Conservation (phyloP, 345 rosid species). For the Syzygium grande region DNA sequence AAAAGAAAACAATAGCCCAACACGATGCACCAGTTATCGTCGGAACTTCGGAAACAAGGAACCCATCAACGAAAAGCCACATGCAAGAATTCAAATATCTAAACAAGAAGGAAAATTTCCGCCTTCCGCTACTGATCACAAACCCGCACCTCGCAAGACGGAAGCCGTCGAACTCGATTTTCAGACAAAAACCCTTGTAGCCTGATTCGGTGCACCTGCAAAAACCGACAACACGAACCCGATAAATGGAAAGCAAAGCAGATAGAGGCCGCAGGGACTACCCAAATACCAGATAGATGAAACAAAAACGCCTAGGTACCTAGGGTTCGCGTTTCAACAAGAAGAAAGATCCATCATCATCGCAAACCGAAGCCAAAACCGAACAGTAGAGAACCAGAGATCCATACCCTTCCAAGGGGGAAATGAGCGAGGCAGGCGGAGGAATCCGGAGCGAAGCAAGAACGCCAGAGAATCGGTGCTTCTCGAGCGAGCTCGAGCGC, state of each 20-base stretch:
- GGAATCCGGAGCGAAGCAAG: not conserved
- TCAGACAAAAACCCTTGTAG: not conserved
- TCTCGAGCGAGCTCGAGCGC: not conserved
- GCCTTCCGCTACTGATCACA: not conserved
- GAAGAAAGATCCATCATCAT: not conserved
- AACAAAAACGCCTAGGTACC: not conserved
- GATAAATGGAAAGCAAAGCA: not conserved
- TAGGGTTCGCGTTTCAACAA: not conserved
- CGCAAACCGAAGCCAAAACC: not conserved
- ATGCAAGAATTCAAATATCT: not conserved
- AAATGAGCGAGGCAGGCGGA: not conserved
- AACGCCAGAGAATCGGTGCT: not conserved
- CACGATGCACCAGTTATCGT: not conserved
- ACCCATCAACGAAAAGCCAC: not conserved
- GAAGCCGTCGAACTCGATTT: not conserved
- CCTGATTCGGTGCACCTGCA: not conserved
- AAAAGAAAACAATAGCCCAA: not conserved
- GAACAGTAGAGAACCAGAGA: not conserved
- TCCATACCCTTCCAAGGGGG: not conserved
- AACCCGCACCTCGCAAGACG: not conserved
- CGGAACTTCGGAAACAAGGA: not conserved
- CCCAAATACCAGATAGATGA: not conserved
- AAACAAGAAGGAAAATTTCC: not conserved
- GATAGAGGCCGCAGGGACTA: not conserved
- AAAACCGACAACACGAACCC: not conserved